Evolutionary conservation across 441 rosid species (phyloP).

Genomic region (Gossypium aridum): DNA sequence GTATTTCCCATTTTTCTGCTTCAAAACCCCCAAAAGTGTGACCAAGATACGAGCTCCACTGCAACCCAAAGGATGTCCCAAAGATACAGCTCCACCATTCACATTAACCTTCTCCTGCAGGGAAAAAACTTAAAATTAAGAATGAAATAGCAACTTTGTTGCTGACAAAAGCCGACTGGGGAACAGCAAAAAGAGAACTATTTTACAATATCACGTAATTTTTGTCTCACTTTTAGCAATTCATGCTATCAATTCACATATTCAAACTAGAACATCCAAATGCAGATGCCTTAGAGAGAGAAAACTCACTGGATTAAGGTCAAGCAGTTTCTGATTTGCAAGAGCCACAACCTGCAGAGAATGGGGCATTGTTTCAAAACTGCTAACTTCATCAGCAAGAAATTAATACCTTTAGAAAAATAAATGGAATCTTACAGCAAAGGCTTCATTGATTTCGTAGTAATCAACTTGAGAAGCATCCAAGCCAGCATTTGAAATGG

Average conservation of each 20-base stretch:
- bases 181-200: neutral
- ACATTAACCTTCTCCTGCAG: slow-evolving; percentile 77
- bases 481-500: slow-evolving; percentile 70
- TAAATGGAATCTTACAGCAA: slow-evolving; percentile 50
- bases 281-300: neutral
- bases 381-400: slow-evolving; percentile 2
- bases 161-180: neutral
- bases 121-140: neutral
- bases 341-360: slow-evolving; percentile 79
- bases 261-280: neutral
- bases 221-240: neutral
- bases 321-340: slow-evolving; percentile 81
- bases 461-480: slow-evolving; percentile 79
- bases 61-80: slow-evolving; percentile 98
- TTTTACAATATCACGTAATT: neutral
- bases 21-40: slow-evolving; percentile 89
- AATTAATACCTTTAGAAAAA: neutral
- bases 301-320: slow-evolving; percentile 63
- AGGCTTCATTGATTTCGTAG: slow-evolving; percentile 98
- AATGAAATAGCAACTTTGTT: neutral
- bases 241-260: neutral
- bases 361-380: neutral
- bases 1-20: slow-evolving; percentile 60
- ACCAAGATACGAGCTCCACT: slow-evolving; percentile 92
- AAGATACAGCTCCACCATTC: slow-evolving; percentile 90